Conservation (phyloP, 495 filamentous ascomycete species). For the Penicillium nucicola region DNA sequence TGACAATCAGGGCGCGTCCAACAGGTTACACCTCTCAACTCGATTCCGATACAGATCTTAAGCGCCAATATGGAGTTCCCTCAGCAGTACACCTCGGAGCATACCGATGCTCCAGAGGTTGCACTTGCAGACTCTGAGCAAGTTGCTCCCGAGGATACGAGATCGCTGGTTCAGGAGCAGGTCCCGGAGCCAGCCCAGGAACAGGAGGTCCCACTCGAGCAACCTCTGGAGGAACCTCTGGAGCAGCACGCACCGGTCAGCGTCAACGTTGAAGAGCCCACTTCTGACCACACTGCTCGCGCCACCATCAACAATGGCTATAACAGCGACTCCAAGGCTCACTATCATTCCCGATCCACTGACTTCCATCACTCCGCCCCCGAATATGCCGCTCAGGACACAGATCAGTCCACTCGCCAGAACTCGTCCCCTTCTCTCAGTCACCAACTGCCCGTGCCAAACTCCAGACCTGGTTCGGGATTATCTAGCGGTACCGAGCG, state of each 20-base stretch:
- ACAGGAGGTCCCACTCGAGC: conserved; percentile 12
- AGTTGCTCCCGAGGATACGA: conserved; percentile 21
- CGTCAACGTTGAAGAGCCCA: conserved; percentile 30
- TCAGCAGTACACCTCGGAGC: conserved; percentile 21
- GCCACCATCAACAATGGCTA: conserved; percentile 34
- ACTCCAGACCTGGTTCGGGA: conserved; percentile 50
- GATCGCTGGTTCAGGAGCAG: conserved; percentile 10
- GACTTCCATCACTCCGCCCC: conserved; percentile 42
- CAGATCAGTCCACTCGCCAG: conserved; percentile 37
- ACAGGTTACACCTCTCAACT: conserved; percentile 11
- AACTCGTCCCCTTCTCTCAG: conserved; percentile 35
- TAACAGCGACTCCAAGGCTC: conserved; percentile 42
- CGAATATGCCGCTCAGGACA: conserved; percentile 41
- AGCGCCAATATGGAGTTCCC: conserved; percentile 26
- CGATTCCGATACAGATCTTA: neutral
- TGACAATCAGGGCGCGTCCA: neutral
- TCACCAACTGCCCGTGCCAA: conserved; percentile 41
- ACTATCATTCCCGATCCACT: conserved; percentile 42
- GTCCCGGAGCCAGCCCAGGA: neutral
- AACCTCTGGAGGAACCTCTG: conserved; percentile 15
- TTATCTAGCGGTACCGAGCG: conserved; percentile 46
- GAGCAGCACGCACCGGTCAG: conserved; percentile 20
- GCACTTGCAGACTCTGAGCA: conserved; percentile 28
- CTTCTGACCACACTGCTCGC: conserved; percentile 31
- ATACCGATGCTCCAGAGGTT: conserved; percentile 22